Base-by-base conservation (phyloP, 352 stramenopile species). In the Pythium aquatile region DNA sequence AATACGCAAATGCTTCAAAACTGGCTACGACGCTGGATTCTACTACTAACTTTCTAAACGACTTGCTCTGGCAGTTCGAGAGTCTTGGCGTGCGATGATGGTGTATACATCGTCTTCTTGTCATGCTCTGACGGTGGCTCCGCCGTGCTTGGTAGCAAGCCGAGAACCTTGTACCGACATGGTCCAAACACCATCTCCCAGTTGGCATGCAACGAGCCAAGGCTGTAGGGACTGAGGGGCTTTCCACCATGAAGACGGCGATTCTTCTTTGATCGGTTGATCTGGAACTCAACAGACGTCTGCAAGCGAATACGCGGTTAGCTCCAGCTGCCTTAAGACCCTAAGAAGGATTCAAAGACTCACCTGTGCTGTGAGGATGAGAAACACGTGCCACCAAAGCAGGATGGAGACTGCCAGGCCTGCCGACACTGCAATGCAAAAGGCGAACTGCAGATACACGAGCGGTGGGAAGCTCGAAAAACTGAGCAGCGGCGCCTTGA, bases 271-370 rank as follows among this genome's bases (percentile, higher is more conserved):
- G 77, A 87, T 2, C 85, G 78, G 63, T 93, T 94, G 63, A 94
- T 90, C 48, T 93, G 85, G 57, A 85, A 68, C 60, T 94, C 85
- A 6, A 94, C 78, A 9, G 85, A 91, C 1, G 85, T 93, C 85
- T 94, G 67, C 30, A 68, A 17, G 16, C 16, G 1, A 13, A 57
- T 24, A 29, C 9, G 10, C 42, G 1, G 9, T 13, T 6, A 44
- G 37, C 10, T 42, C 16, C 44, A 32, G 35, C 17, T 16, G 42
- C 8, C 33, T 47, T 17, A 20, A 26, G n/a, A 42, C 30, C 11
- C 11, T 32, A 47, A 5, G 39, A 17, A 32, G 24, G 10, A 33
- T 24, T 24, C 17, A 54, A 30, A 20, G 10, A 62, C 39, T 16
- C 65, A 90, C 85, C 81, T 94, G 85, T n/a, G 83, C 85, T 0